phyloP scores from a whole-genome alignment of 1,284 basidiomycete species.

The Schizopora paradoxa region DNA sequence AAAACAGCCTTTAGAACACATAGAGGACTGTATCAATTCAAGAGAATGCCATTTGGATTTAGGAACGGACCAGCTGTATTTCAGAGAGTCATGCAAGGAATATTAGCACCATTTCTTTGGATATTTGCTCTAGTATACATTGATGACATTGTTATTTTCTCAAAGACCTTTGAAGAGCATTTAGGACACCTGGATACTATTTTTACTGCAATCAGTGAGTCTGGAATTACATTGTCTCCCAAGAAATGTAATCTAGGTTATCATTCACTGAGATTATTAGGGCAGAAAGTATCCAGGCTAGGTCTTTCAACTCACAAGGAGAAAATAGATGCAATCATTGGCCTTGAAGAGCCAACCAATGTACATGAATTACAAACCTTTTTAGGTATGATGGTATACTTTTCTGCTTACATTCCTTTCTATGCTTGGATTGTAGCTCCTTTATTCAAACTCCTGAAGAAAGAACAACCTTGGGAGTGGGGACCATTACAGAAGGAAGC shows the following conservation, averaged over 20 bases:
- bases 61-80: conserved; percentile 37
- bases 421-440: conserved; percentile 27
- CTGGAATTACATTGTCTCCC: conserved; percentile 32
- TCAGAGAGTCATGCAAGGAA: conserved; percentile 35
- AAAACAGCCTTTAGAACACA: conserved; percentile 37
- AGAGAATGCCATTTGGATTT: conserved; percentile 38
- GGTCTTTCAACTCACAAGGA: conserved; percentile 29
- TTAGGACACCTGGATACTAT: conserved; percentile 29
- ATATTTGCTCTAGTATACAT: conserved; percentile 35
- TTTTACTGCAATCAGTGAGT: conserved; percentile 24
- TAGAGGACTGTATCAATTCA: conserved; percentile 36
- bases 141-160: conserved; percentile 35
- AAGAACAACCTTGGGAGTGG: conserved; percentile 28
- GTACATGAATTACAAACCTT: conserved; percentile 27
- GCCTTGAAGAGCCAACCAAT: conserved; percentile 24
- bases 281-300: conserved; percentile 32
- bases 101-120: conserved; percentile 35
- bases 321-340: conserved; percentile 25
- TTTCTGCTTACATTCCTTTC: conserved; percentile 28
- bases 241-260: conserved; percentile 33
- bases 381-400: conserved; percentile 31
- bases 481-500: conserved; percentile 21
- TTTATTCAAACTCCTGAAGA: conserved; percentile 24
- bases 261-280: conserved; percentile 30
- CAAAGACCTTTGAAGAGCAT: conserved; percentile 30